Conservation (phyloP, 176 grass and related monocot genomes). For the Eleusine indica region DNA sequence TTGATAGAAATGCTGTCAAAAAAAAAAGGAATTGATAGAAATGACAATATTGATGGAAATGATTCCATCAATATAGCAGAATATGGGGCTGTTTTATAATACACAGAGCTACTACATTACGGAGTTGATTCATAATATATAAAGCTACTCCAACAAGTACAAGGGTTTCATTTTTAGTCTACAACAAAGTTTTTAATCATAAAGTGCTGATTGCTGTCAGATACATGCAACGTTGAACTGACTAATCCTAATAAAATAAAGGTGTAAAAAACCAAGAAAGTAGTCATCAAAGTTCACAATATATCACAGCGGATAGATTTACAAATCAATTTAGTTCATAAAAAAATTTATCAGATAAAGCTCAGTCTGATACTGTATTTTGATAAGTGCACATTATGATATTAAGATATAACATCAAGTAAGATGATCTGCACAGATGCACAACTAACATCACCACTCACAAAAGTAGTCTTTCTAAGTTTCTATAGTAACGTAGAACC, state of each 20-base stretch:
- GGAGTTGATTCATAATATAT: not conserved
- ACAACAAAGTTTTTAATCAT: slow-evolving; percentile 3
- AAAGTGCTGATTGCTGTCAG: not conserved
- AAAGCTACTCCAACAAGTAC: not conserved
- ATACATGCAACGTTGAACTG: not conserved
- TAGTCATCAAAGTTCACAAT: not conserved
- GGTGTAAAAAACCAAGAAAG: not conserved
- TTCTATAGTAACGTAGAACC: not conserved
- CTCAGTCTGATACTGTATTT: not conserved
- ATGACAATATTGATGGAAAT: not conserved
- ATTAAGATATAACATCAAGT: slow-evolving; percentile 1
- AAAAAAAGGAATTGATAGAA: not conserved
- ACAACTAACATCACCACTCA: not conserved
- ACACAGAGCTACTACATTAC: not conserved
- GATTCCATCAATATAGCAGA: not conserved
- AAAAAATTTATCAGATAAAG: not conserved
- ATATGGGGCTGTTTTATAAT: not conserved
- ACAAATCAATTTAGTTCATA: not conserved
- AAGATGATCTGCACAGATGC: not conserved
- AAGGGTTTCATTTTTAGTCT: not conserved
- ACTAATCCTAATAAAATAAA: not conserved
- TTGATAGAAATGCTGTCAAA: not conserved
- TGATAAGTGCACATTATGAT: not conserved
- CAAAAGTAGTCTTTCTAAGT: slow-evolving; percentile 6
- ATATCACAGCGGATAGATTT: not conserved